A percentile compares a stretch with the other conserved stretches of the same genome.
Conservation (phyloP, 2,329 filamentous ascomycete genomes). For the Lachnellula subtilissima region DNA sequence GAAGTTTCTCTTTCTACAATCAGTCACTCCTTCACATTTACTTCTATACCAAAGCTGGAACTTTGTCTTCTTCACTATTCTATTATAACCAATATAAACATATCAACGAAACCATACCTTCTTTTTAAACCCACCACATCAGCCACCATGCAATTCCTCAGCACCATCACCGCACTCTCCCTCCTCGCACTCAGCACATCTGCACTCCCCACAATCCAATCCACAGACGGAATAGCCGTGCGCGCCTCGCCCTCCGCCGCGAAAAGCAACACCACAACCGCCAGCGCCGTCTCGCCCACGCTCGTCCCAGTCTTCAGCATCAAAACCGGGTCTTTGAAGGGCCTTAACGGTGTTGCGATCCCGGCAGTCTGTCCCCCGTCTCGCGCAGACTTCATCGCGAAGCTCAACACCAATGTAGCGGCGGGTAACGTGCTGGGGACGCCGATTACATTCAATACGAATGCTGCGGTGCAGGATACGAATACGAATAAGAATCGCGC, state of each 20-base stretch:
- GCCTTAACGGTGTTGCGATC: slow-evolving; percentile 13
- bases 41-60: neutral
- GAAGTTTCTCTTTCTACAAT: neutral
- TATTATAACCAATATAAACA: neutral
- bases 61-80: neutral
- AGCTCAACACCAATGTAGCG: slow-evolving; percentile 11
- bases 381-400: slow-evolving; percentile 10
- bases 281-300: slow-evolving; percentile 4
- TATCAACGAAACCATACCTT: neutral
- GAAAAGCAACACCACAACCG: slow-evolving; percentile 50
- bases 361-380: slow-evolving; percentile 12
- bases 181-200: neutral
- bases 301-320: slow-evolving; percentile 16
- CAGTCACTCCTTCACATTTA: slow-evolving; percentile 5
- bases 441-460: slow-evolving; percentile 12
- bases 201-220: neutral
- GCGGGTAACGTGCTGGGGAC: slow-evolving; percentile 16
- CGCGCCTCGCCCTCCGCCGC: neutral
- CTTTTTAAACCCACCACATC: neutral
- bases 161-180: neutral
- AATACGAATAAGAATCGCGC: slow-evolving; percentile 11
- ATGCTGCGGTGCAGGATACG: slow-evolving; percentile 4
- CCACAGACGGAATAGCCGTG: neutral
- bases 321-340: slow-evolving; percentile 8
- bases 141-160: slow-evolving; percentile 3